Base-by-base conservation (phyloP, 257 asterid genomes). In the Cinchona pubescens region DNA sequence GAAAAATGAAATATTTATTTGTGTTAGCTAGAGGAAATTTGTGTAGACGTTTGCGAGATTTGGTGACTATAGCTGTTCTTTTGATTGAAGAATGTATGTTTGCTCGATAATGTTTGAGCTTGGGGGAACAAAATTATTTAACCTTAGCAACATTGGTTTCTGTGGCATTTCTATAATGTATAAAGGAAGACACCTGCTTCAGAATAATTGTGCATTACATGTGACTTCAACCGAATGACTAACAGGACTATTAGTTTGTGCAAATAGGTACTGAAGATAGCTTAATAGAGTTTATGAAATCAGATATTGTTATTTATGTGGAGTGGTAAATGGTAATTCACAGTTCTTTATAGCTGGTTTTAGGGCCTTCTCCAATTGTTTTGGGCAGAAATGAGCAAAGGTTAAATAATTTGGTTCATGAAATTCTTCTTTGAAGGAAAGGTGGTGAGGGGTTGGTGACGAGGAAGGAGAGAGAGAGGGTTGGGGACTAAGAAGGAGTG, bases 1-100 rank as follows among this genome's bases (percentile, higher is more conserved):
- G 63, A 27, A 53, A 45, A 34, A 67, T 6, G 43, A 11, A 30
- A 34, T 6, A n/a, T 63, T 63, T 69, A 67, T 75, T 71, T 73
- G 60, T 43, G n/a, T 18, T 66, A 11, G 23, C 3, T 21, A 37
- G 38, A 60, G 23, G 27, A 34, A 32, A 21, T 42, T 35, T 66
- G 6, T 37, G 11, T 1, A 53, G 71, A 13, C 40, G 69, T 69
- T 76, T 13, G 18, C 45, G 71, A 29, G 2, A 14, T 75, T 21
- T 21, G 3, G 75, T 38, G 46, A 12, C 53, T 71, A 23, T 46
- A 53, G 62, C 15, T 49, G 38, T 35, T 56, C 62, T n/a, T 56
- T n/a, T 23, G 7, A 56, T 11, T 56, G n/a, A n/a, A n/a, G n/a
- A n/a, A n/a, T n/a, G n/a, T n/a, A n/a, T n/a, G n/a, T n/a, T n/a